Conservation (phyloP, 2,329 filamentous ascomycete species). For the Pseudocercospora fijiensis region DNA sequence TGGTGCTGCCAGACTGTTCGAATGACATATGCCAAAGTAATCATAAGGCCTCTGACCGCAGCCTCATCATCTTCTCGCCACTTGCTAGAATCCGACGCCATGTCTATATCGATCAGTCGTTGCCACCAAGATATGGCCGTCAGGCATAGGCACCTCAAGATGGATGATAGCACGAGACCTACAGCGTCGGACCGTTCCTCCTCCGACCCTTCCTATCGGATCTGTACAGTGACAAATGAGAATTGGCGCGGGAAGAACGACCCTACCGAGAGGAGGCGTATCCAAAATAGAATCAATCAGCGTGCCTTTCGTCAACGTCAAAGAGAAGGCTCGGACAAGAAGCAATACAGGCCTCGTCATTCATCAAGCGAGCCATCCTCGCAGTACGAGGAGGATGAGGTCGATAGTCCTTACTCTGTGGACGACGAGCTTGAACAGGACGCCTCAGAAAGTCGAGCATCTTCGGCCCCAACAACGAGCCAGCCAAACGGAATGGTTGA, state of each 20-base stretch:
- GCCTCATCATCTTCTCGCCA: constrained; percentile 8
- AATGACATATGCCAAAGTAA: constrained; percentile 19
- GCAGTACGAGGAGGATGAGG: constrained; percentile 12
- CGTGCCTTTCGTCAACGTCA: constrained; percentile 36
- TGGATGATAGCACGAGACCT: constrained; percentile 6
- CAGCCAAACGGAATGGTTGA: constrained; percentile 16
- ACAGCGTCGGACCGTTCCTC: constrained; percentile 9
- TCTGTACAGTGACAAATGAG: constrained; percentile 15
- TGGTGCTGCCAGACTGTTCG: constrained; percentile 10
- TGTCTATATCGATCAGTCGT: constrained; percentile 13
- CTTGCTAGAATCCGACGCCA: neutral
- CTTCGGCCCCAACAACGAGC: neutral
- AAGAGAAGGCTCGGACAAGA: constrained; percentile 30
- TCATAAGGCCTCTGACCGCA: constrained; percentile 5
- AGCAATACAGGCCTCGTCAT: constrained; percentile 26
- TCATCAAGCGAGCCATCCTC: constrained; percentile 14
- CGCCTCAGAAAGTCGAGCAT: neutral
- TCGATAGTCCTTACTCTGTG: constrained; percentile 1
- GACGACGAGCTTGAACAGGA: constrained; percentile 8
- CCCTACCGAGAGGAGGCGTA: constrained; percentile 33
- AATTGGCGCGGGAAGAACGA: constrained; percentile 37
- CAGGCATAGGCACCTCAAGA: constrained; percentile 7
- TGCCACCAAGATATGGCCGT: constrained; percentile 14
- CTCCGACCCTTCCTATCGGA: constrained; percentile 11
- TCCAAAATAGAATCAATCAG: constrained; percentile 37